Percentiles rank a stretch among this genome's conserved stretches.
These are phyloP conservation scores for Tilletia walkeri DNA, from an alignment of 1,284 basidiomycete species.

Conservation along the genomic window DNA sequence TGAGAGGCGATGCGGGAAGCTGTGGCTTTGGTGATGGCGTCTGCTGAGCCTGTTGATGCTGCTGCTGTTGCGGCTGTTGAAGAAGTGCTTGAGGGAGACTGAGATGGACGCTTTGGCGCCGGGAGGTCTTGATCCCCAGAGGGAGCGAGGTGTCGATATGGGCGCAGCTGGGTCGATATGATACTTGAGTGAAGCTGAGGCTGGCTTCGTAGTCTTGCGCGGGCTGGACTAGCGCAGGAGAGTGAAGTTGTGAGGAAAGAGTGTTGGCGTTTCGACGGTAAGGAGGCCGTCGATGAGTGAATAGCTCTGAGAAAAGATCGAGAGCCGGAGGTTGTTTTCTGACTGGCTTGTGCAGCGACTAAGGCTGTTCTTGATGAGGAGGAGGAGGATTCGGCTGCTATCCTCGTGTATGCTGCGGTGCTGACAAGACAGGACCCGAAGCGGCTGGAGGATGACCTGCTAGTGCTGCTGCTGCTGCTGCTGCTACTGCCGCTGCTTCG, in stretches of 20 bases:
- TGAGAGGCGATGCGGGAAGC: constrained; percentile 4
- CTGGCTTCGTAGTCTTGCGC: background rate
- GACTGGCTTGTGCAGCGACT: too few species aligned
- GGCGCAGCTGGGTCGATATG: background rate
- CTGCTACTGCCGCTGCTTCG: too few species aligned
- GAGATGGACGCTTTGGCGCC: background rate
- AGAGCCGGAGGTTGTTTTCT: too few species aligned
- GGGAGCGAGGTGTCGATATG: background rate
- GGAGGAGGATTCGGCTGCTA: too few species aligned
- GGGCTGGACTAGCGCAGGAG: background rate
- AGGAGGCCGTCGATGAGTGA: background rate
- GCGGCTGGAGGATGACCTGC: too few species aligned
- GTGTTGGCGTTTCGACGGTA: background rate
- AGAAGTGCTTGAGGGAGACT: background rate
- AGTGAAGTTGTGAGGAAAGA: background rate
- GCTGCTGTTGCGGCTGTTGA: too few species aligned
- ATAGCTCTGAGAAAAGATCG: too few species aligned
- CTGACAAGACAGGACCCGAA: too few species aligned
- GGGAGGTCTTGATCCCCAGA: background rate
- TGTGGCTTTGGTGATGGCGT: constrained; percentile 7
- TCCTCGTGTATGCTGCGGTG: too few species aligned
- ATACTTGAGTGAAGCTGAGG: background rate
- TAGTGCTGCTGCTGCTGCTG: too few species aligned
- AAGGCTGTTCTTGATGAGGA: too few species aligned
- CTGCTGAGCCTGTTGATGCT: background rate